phyloP scores from a whole-genome alignment of 306 rosid genomes.

The Cucurbita ficifolia region DNA sequence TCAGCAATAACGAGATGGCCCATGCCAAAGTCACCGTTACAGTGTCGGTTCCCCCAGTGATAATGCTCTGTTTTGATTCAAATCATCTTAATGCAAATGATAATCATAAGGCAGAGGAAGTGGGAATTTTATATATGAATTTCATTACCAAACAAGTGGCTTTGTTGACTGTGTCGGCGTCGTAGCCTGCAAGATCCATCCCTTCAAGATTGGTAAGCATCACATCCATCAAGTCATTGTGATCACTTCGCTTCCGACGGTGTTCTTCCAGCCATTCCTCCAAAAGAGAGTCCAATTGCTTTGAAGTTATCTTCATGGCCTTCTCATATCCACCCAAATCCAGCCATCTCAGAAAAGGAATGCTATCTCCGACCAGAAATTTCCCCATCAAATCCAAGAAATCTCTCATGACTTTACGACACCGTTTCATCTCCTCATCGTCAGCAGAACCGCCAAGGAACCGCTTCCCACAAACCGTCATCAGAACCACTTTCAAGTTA shows the following conservation, averaged over 20 bases:
- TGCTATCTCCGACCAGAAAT: conserved; percentile 20
- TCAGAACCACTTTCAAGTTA: conserved; percentile 24
- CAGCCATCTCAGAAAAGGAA: conserved; percentile 30
- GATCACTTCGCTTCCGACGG: background rate
- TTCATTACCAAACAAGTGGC: conserved; percentile 28
- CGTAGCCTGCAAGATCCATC: conserved; percentile 18
- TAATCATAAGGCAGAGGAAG: background rate
- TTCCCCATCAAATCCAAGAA: conserved; percentile 11
- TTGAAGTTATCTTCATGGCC: conserved; percentile 13
- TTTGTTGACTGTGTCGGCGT: conserved; percentile 32
- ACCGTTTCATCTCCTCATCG: background rate
- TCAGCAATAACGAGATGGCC: conserved; percentile 25
- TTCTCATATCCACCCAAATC: conserved; percentile 42
- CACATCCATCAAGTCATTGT: conserved; percentile 28
- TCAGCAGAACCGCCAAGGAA: background rate
- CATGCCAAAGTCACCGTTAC: conserved; percentile 25
- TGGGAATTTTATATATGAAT: background rate
- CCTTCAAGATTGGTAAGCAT: conserved; percentile 12
- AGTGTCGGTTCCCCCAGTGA: conserved; percentile 35
- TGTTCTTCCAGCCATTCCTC: conserved; percentile 37
- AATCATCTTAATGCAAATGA: background rate
- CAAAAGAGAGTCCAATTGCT: conserved; percentile 16
- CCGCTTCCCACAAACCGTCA: conserved; percentile 26
- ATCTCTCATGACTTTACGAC: conserved; percentile 8
- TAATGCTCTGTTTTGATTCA: conserved; percentile 8